These are phyloP conservation scores for Pezicula carpinea DNA, from an alignment of 2,329 filamentous ascomycete genomes.

Conservation along the genomic window DNA sequence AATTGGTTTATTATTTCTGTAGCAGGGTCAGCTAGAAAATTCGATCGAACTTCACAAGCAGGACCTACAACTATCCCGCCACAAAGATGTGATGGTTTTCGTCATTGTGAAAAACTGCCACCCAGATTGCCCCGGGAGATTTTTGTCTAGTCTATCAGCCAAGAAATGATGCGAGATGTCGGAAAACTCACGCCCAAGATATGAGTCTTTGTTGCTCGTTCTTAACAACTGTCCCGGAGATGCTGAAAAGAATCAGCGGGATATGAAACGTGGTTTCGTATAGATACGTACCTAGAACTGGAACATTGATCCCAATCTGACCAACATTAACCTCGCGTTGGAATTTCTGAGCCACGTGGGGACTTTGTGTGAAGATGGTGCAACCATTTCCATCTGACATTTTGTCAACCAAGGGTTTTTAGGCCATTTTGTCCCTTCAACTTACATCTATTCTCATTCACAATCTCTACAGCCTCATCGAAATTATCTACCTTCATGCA, in stretches of 20 bases:
- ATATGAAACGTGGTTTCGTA: neutral
- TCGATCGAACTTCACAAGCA: too few relatives aligned
- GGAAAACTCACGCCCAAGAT: slow-evolving; percentile 17
- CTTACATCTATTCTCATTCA: slow-evolving; percentile 6
- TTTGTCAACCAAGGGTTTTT: too few relatives aligned
- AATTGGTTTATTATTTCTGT: too few relatives aligned
- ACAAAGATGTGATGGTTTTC: slow-evolving; percentile 19
- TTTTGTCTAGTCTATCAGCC: too few relatives aligned
- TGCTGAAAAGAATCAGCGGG: slow-evolving; percentile 5
- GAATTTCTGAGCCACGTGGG: slow-evolving; percentile 14
- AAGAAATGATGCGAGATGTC: too few relatives aligned
- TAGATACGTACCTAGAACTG: slow-evolving; percentile 14
- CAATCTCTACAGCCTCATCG: slow-evolving; percentile 4
- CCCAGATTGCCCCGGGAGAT: too few relatives aligned
- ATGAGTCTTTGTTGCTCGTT: slow-evolving; percentile 24
- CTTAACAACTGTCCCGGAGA: slow-evolving; percentile 16
- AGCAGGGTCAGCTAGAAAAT: too few relatives aligned
- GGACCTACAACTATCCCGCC: too few relatives aligned
- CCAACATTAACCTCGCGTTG: slow-evolving; percentile 21
- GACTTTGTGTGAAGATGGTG: slow-evolving; percentile 19
- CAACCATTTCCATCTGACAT: slow-evolving; percentile 21
- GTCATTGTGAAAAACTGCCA: slow-evolving; percentile 22
- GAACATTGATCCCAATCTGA: slow-evolving; percentile 24
- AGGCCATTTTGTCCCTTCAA: too few relatives aligned
- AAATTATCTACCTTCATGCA: slow-evolving; percentile 5